Conservation (phyloP, 164 flowering plant species). For the Magnolia kwangsiensis region DNA sequence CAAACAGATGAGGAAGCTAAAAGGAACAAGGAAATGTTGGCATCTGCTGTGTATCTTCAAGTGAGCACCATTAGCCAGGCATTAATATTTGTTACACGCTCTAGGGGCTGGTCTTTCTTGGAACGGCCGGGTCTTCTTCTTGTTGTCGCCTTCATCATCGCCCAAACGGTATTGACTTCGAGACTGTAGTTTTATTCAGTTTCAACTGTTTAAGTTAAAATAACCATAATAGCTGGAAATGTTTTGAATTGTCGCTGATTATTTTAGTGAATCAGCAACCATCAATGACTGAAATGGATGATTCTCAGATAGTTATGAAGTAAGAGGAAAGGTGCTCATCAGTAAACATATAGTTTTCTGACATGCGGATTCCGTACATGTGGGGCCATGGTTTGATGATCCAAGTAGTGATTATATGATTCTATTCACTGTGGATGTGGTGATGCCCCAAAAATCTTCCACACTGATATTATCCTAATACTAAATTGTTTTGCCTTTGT, state of each 20-base stretch:
- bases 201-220: too few relatives aligned
- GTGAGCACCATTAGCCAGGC: conserved; percentile 73
- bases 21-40: conserved; percentile 23
- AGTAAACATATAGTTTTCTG: too few relatives aligned
- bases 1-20: neutral
- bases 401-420: too few relatives aligned
- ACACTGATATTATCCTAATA: too few relatives aligned
- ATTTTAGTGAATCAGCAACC: neutral
- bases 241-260: too few relatives aligned
- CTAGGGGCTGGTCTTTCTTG: conserved; percentile 56
- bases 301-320: neutral
- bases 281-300: neutral
- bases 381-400: too few relatives aligned
- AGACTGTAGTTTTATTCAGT: neutral
- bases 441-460: too few relatives aligned
- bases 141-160: conserved; percentile 49
- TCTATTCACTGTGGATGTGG: too few relatives aligned
- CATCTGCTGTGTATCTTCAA: conserved; percentile 68
- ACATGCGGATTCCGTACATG: too few relatives aligned
- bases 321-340: too few relatives aligned
- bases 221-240: too few relatives aligned
- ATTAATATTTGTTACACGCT: conserved; percentile 68
- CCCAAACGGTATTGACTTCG: conserved; percentile 45
- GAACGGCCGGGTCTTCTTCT: conserved; percentile 67
- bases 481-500: too few relatives aligned